These are phyloP conservation scores for Tylopilus sp. DNA, from an alignment of 768 basidiomycete genomes.

Conservation along the genomic window DNA sequence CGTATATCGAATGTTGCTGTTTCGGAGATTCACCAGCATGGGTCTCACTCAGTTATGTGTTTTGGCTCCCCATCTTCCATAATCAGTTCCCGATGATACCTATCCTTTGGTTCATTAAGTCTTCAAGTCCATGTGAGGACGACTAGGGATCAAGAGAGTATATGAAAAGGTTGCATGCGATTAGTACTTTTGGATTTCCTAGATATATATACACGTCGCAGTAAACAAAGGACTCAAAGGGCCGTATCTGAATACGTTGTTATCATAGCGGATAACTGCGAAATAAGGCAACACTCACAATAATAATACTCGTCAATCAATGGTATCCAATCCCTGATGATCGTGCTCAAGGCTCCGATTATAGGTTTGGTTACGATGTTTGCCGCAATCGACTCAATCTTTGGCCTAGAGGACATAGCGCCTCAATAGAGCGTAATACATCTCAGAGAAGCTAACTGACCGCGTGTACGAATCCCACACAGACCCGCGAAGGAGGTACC, in stretches of 20 bases:
- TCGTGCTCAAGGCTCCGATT: conserved; percentile 62
- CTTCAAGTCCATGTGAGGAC: background rate
- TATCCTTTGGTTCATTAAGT: background rate
- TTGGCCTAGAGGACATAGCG: conserved; percentile 51
- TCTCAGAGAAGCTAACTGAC: conserved; percentile 35
- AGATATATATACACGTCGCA: conserved; percentile 5
- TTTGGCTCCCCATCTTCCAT: too few species aligned
- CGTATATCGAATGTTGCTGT: too few species aligned
- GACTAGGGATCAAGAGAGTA: background rate
- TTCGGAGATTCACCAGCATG: too few species aligned
- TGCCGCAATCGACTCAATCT: conserved; percentile 62
- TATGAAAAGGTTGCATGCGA: background rate
- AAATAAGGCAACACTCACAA: conserved; percentile 48
- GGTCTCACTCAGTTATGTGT: too few species aligned
- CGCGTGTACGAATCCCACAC: conserved; percentile 80
- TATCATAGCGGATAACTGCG: background rate
- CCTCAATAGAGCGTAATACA: background rate
- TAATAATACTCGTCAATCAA: conserved; percentile 89
- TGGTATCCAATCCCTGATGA: conserved; percentile 84
- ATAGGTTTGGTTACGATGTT: conserved; percentile 55
- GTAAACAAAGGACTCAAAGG: conserved; percentile 34
- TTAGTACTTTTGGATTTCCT: background rate
- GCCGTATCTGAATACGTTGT: conserved; percentile 37
- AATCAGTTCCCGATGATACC: background rate
- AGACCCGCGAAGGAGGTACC: conserved; percentile 83